Evolutionary conservation across 1,139 yeast species (phyloP).

Genomic region (Lodderomyces margitis): DNA sequence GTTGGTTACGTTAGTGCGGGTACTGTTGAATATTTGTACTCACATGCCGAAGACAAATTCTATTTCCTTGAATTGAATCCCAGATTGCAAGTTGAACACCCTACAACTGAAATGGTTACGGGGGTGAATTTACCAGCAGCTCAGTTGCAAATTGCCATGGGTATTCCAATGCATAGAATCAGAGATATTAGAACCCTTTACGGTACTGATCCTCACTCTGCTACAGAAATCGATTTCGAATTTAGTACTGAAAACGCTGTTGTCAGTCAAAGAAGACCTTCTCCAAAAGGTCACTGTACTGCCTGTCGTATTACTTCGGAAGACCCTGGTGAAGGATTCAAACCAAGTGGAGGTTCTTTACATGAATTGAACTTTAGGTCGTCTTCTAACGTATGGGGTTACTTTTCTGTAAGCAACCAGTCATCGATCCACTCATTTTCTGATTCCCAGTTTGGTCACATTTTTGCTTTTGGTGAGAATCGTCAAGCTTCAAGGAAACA

Average conservation of each 20-base stretch:
- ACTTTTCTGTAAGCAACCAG: slow-evolving; percentile 93
- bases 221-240: slow-evolving; percentile 88
- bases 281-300: slow-evolving; percentile 96
- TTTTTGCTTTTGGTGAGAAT: slow-evolving; percentile 97
- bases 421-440: slow-evolving; percentile 97
- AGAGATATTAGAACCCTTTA: slow-evolving; percentile 88
- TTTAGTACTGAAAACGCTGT: slow-evolving; percentile 72
- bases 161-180: slow-evolving; percentile 94
- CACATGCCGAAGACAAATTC: slow-evolving; percentile 90
- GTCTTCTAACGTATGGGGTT: slow-evolving; percentile 98
- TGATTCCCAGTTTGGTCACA: slow-evolving; percentile 98
- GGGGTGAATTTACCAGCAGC: slow-evolving; percentile 98
- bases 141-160: slow-evolving; percentile 98
- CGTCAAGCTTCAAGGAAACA: slow-evolving; percentile 97
- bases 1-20: slow-evolving; percentile 99
- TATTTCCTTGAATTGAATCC: slow-evolving; percentile 96
- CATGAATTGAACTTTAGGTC: slow-evolving; percentile 96
- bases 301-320: slow-evolving; percentile 99
- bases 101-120: slow-evolving; percentile 98
- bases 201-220: slow-evolving; percentile 93
- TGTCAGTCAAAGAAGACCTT: slow-evolving; percentile 83
- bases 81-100: slow-evolving; percentile 98
- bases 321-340: slow-evolving; percentile 99
- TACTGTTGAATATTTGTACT: slow-evolving; percentile 94
- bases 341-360: slow-evolving; percentile 95